Evolutionary conservation across 2,329 filamentous ascomycete genomes (phyloP).

Genomic region (Sporothrix inflata): DNA sequence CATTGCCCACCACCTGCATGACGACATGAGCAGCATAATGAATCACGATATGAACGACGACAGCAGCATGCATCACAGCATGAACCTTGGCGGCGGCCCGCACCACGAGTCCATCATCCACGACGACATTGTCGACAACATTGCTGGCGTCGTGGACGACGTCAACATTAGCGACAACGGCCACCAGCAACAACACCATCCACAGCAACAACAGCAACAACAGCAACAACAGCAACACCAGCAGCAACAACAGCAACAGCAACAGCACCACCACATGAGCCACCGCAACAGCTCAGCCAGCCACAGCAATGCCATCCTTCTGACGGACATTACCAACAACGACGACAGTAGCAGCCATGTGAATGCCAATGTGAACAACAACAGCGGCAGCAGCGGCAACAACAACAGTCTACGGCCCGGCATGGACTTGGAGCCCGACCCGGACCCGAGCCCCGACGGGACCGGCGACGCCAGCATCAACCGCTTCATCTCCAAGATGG

Average conservation of each 20-base stretch:
- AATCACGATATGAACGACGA: slow-evolving; percentile 26
- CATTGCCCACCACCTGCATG: slow-evolving; percentile 13
- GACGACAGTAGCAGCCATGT: not conserved
- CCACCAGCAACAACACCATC: not conserved
- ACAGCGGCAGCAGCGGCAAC: slow-evolving; percentile 7
- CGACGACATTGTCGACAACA: slow-evolving; percentile 28
- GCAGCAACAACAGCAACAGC: not conserved
- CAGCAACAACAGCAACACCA: slow-evolving; percentile 3
- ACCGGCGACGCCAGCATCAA: slow-evolving; percentile 22
- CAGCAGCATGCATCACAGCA: slow-evolving; percentile 22
- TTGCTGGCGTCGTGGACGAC: slow-evolving; percentile 28
- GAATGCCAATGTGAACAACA: not conserved
- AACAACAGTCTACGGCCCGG: slow-evolving; percentile 4
- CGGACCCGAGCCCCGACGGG: slow-evolving; percentile 17
- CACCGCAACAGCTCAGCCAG: slow-evolving; percentile 6
- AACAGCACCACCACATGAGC: not conserved
- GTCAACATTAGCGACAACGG: slow-evolving; percentile 29
- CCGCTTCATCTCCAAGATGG: slow-evolving; percentile 35
- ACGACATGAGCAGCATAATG: slow-evolving; percentile 22
- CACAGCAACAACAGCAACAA: not conserved
- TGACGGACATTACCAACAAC: slow-evolving; percentile 21
- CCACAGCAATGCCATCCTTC: slow-evolving; percentile 13
- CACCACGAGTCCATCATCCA: slow-evolving; percentile 27
- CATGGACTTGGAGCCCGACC: slow-evolving; percentile 31
- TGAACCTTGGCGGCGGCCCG: not conserved